A percentile compares a stretch with the other conserved stretches of the same genome.
Conservation (phyloP, 306 rosid genomes). For the Mimosa bimucronata region DNA sequence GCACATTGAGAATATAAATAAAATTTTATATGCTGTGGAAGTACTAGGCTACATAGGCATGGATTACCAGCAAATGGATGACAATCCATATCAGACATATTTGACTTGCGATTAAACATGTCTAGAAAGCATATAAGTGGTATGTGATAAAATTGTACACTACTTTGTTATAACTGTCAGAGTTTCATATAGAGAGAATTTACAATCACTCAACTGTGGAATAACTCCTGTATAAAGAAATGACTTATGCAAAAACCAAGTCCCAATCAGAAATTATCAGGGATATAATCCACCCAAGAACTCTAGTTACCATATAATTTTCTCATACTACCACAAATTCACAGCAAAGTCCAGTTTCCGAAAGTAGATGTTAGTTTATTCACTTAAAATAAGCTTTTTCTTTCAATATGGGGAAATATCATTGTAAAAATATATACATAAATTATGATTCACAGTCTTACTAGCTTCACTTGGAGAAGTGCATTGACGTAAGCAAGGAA, state of each 20-base stretch:
- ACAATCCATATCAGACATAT: slow-evolving; percentile 2
- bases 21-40: not conserved
- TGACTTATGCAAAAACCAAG: not conserved
- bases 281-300: not conserved
- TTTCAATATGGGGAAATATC: slow-evolving; percentile 2
- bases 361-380: slow-evolving; percentile 5
- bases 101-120: not conserved
- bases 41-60: not conserved
- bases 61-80: not conserved
- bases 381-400: not conserved
- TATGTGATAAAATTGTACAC: not conserved
- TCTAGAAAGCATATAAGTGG: not conserved
- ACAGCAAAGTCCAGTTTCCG: not conserved
- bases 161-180: slow-evolving; percentile 1
- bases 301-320: not conserved
- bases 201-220: not conserved
- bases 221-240: slow-evolving; percentile 27
- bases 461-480: slow-evolving; percentile 26
- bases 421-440: slow-evolving; percentile 3
- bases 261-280: slow-evolving; percentile 15
- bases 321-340: slow-evolving; percentile 10
- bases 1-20: not conserved
- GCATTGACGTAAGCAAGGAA: slow-evolving; percentile 26
- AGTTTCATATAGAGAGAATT: slow-evolving; percentile 11
- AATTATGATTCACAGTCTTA: not conserved